Base-by-base conservation (phyloP, 805 yeast species). In the Yueomyces sp. region DNA sequence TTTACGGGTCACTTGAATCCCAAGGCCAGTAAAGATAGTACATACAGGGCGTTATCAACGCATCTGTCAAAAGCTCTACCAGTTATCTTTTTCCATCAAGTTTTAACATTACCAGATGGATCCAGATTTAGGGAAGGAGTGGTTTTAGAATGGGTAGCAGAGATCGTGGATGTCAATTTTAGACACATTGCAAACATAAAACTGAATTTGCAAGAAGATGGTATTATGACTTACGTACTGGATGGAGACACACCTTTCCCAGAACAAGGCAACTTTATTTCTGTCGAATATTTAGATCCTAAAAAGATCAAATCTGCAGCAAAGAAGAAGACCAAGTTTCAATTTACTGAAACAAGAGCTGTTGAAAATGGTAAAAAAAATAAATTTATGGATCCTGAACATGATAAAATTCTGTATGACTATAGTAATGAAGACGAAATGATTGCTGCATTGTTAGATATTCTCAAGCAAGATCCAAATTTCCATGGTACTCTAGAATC, bases 131-230 rank as follows among this genome's bases (percentile, higher is more conserved):
- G 38, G 9, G 37, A 44, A 30, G 68, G 64, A 3, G 59, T 57
- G 38, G 49, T 53, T 19, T 63, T 66, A 40, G 43, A 44, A 4
- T 62, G 62, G 64, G 37, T 61, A 49, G 42, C 64, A 45, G 51
- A 61, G 43, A 49, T 65, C 26, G 42, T 59, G 39, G 53, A 59
- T 46, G 26, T 53, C 44, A 40, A 47, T 42, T 45, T 54, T 31
- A 45, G 44, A 30, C 30, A 40, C 4, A 37, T 40, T 34, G 28
- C 28, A 11, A 37, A 11, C 9, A 26, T 38, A 9, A 8, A 34
- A 6, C 40, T 40, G 3, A 42, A 40, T 26, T 38, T 44, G 4
- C 11, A 34, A 26, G 30, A 27, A 9, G 26, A 30, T 31, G 41
- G 32, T 31, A 31, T 3, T 12, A 11, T 31, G 32, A 26, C 26